Conservation (phyloP, 495 filamentous ascomycete species). For the Penicillium roqueforti region DNA sequence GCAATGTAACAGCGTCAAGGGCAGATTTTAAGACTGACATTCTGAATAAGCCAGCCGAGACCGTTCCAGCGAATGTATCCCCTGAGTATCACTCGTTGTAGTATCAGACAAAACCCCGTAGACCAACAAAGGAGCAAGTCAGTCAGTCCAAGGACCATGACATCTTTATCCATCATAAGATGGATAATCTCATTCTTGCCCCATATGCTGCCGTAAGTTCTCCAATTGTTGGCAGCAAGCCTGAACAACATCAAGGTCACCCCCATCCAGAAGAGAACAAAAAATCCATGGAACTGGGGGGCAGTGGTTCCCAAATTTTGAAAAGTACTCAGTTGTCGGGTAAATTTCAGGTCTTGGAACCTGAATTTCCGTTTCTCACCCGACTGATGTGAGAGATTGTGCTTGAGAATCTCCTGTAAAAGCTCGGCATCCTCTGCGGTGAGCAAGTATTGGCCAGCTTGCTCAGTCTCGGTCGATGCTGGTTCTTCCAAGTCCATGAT, state of each 20-base stretch:
- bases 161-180: slow-evolving; percentile 62
- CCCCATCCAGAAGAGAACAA: slow-evolving; percentile 69
- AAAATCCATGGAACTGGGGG: slow-evolving; percentile 70
- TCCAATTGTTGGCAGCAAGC: slow-evolving; percentile 62
- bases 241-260: slow-evolving; percentile 59
- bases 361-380: slow-evolving; percentile 40
- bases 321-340: slow-evolving; percentile 63
- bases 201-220: slow-evolving; percentile 54
- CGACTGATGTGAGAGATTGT: slow-evolving; percentile 21
- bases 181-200: slow-evolving; percentile 64
- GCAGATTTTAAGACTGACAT: slow-evolving; percentile 30
- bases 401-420: slow-evolving; percentile 27
- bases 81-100: slow-evolving; percentile 54
- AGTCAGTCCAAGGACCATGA: slow-evolving; percentile 60
- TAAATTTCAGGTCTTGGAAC: slow-evolving; percentile 65
- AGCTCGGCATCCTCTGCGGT: slow-evolving; percentile 55
- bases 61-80: slow-evolving; percentile 58
- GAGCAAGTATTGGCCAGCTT: slow-evolving; percentile 44
- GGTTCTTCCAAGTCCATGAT: not conserved
- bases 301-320: slow-evolving; percentile 54
- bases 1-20: no score
- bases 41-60: slow-evolving; percentile 65
- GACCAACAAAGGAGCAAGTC: slow-evolving; percentile 61
- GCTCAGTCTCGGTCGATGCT: not conserved
- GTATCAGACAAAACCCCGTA: slow-evolving; percentile 53